Evolutionary conservation across 371 early-diverging fungal species (phyloP), one percentile per base, ranked within the genome.

Genomic region (Catenaria anguillulae): DNA sequence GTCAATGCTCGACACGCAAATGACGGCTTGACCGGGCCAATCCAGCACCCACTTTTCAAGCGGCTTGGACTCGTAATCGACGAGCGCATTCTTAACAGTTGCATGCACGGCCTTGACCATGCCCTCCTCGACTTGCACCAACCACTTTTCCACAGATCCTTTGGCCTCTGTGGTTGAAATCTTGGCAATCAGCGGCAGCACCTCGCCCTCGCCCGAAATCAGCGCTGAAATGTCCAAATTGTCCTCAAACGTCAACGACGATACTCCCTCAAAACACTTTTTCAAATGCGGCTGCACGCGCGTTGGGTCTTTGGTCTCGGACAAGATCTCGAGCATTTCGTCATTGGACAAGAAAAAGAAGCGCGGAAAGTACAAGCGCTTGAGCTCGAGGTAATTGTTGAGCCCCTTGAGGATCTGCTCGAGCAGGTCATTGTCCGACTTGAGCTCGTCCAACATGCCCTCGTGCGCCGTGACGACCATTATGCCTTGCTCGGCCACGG

Each of bases 301-400:
- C 10, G 75, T 76, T 0, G 78, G 78, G 61, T 81, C 80, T 59
- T 79, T 4, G 33, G 79, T 77, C 62, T 81, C 77, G 29, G 79
- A 79, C 35, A 81, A 64, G 48, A 81, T 79, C 60, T 80, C 76
- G 19, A 81, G 69, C 59, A 81, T 67, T 63, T 81, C 82, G 62
- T 80, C 82, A 63, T 81, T 77, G 21, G 75, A 75, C 40, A 81
- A 66, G 71, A 81, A 81, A 65, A 78, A 80, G 65, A 81, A 81
- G 56, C 82, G 68, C 15, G 80, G 80, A 62, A 81, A 81, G 19
- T 72, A 59, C 40, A 75, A 68, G 21, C 82, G 65, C 65, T 81
- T 81, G 66, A 65, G 69, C 62, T 81, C 80, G 37, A 81, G 65
- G 55, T 81, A 81, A 5, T 77, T 73, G 0, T 77, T 78, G 4